Conservation (phyloP, 805 yeast genomes). For the Candida ascalaphidarum region DNA sequence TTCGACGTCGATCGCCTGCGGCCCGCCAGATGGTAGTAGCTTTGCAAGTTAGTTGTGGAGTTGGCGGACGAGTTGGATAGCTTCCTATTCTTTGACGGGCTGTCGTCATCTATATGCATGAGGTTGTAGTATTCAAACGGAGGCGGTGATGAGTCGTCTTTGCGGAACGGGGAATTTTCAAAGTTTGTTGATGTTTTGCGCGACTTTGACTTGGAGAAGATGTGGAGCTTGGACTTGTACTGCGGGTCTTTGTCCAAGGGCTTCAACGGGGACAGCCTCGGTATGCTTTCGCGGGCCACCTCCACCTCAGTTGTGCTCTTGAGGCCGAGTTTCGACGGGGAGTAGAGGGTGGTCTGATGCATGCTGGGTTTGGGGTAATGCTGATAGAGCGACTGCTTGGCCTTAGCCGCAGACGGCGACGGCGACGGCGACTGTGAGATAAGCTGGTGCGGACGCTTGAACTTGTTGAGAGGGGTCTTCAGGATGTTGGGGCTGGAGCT, state of each 20-base stretch:
- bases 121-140: not conserved
- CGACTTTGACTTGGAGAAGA: slow-evolving; percentile 1
- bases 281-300: too few species aligned
- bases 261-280: slow-evolving; percentile 25
- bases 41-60: slow-evolving; percentile 7
- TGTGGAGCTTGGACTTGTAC: not conserved
- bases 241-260: not conserved
- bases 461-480: slow-evolving; percentile 9
- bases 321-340: slow-evolving; percentile 20
- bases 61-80: slow-evolving; percentile 2
- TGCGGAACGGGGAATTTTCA: not conserved
- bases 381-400: slow-evolving; percentile 1
- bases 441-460: slow-evolving; percentile 35
- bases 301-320: slow-evolving; percentile 25
- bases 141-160: not conserved
- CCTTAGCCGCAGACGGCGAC: slow-evolving; percentile 9
- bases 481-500: slow-evolving; percentile 6
- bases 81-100: slow-evolving; percentile 3
- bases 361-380: slow-evolving; percentile 1
- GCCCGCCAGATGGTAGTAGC: slow-evolving; percentile 17
- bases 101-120: slow-evolving; percentile 2
- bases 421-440: slow-evolving; percentile 38
- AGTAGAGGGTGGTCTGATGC: slow-evolving; percentile 8
- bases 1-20: slow-evolving; percentile 16
- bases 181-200: slow-evolving; percentile 1